Evolutionary conservation across 768 basidiomycete species (phyloP).

Genomic region (Trametes coccinea): DNA sequence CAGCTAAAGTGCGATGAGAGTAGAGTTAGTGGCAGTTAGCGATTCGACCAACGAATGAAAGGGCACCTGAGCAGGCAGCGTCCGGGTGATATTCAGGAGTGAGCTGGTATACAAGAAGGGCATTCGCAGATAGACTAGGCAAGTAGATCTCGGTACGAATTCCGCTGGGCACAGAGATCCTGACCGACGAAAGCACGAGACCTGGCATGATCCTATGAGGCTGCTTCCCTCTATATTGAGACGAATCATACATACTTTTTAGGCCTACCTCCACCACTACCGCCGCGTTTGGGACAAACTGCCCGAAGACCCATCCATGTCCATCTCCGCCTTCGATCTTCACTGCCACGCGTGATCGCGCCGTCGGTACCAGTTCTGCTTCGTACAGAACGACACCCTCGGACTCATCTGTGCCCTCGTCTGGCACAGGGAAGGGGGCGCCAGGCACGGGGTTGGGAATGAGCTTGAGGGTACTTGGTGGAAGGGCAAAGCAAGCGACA

Average conservation of each 20-base stretch:
- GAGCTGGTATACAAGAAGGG: constrained; percentile 65
- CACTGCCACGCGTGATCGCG: constrained; percentile 52
- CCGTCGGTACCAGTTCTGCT: constrained; percentile 38
- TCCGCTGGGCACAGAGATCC: constrained; percentile 21
- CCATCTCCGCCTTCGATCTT: constrained; percentile 50
- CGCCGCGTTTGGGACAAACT: constrained; percentile 41
- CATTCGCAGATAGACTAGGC: constrained; percentile 57
- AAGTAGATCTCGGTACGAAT: constrained; percentile 49
- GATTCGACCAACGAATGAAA: too few relatives aligned
- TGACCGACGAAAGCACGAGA: constrained; percentile 12
- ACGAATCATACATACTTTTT: constrained; percentile 39
- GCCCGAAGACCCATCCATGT: constrained; percentile 63
- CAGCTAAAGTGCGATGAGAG: constrained; percentile 26
- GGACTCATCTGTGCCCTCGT: constrained; percentile 72
- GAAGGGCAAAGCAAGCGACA: constrained; percentile 22
- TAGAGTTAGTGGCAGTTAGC: too few relatives aligned
- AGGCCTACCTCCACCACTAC: constrained; percentile 38
- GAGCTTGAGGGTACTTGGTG: constrained; percentile 54
- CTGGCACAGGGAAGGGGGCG: constrained; percentile 60
- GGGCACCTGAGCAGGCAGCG: constrained; percentile 33
- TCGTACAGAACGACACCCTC: constrained; percentile 72
- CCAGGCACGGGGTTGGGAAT: constrained; percentile 61
- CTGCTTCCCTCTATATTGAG: too few relatives aligned
- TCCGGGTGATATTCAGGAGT: constrained; percentile 33
- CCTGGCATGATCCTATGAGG: neutral